Evolutionary conservation across 2,329 filamentous ascomycete genomes (phyloP).

Genomic region (Fusarium virguliforme): DNA sequence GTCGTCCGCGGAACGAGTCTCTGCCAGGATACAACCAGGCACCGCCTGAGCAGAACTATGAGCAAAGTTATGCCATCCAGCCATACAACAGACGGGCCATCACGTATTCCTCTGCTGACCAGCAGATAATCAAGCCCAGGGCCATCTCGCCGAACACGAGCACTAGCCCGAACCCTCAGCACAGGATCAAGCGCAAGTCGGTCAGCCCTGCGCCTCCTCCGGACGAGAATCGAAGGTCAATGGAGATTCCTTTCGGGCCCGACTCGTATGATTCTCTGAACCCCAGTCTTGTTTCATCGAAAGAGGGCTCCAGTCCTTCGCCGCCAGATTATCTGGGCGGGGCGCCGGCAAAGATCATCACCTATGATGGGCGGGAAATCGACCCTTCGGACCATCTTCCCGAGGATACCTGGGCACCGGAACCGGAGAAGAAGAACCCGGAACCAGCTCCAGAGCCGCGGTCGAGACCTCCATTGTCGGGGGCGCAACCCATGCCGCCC

Average conservation of each 20-base stretch:
- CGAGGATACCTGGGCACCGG: slow-evolving; percentile 83
- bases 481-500: slow-evolving; percentile 68
- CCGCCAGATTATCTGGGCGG: slow-evolving; percentile 60
- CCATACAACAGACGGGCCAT: slow-evolving; percentile 63
- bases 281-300: slow-evolving; percentile 64
- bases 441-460: slow-evolving; percentile 53
- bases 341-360: slow-evolving; percentile 78
- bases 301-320: slow-evolving; percentile 55
- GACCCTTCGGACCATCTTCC: slow-evolving; percentile 87
- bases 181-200: slow-evolving; percentile 78
- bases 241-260: slow-evolving; percentile 79
- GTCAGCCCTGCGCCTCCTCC: slow-evolving; percentile 78
- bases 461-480: slow-evolving; percentile 65
- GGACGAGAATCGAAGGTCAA: slow-evolving; percentile 66
- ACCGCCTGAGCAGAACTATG: slow-evolving; percentile 30
- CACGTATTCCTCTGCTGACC: slow-evolving; percentile 58
- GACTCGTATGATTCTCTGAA: slow-evolving; percentile 84
- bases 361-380: slow-evolving; percentile 81
- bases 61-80: slow-evolving; percentile 57
- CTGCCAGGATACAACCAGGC: slow-evolving; percentile 49
- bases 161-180: slow-evolving; percentile 61
- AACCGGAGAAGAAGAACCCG: slow-evolving; percentile 71
- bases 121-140: slow-evolving; percentile 47
- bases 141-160: slow-evolving; percentile 59
- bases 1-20: slow-evolving; percentile 53